Base-by-base conservation (phyloP, 2,329 filamentous ascomycete species). In the Paecilomyces niveus region DNA sequence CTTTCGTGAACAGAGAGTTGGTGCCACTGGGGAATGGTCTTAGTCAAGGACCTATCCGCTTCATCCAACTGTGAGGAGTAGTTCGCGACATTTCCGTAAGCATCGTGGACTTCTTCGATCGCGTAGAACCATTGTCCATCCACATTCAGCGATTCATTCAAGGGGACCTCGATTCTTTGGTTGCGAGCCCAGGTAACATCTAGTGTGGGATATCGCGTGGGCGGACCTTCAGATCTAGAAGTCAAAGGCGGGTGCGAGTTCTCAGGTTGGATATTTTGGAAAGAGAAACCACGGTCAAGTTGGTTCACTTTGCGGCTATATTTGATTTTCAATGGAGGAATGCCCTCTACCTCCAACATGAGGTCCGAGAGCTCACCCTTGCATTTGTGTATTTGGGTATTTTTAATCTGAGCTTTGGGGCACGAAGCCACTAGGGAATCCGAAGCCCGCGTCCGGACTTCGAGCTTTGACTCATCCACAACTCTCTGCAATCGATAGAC, bases 221-320 rank as follows among this genome's bases (percentile, higher is more conserved):
- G 70, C 18, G 81, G 81, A 21, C 81, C 81, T 82, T 79, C 52
- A 85, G 81, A 54, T 83, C 83, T n/a, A 89, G 26, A 5, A 29
- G 76, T 35, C 96, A 21, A 78, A 1, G 92, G 91, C 1, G 91
- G 96, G 2, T 83, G 80, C 67, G 92, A 88, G 35, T 90, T 89
- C 54, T 97, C 92, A 0, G 94, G 92, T 66, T 96, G 92, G 52
- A 99, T 85, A 68, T 90, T 96, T 74, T 97, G 92, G 66, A 96
- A 93, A 62, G 93, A 91, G 64, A 92, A 91, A 60, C 89, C 90
- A 65, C 88, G 87, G 63, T 95, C 86, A 63, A 89, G 88, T 61
- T 86, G 85, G 65, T 97, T 96, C 65, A 96, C 87, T 6, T 86
- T 88, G 57, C 92, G 88, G 67, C 90, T 94, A 74, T 99, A 99